phyloP scores from a whole-genome alignment of 345 rosid species.

The Carallia brachiata region DNA sequence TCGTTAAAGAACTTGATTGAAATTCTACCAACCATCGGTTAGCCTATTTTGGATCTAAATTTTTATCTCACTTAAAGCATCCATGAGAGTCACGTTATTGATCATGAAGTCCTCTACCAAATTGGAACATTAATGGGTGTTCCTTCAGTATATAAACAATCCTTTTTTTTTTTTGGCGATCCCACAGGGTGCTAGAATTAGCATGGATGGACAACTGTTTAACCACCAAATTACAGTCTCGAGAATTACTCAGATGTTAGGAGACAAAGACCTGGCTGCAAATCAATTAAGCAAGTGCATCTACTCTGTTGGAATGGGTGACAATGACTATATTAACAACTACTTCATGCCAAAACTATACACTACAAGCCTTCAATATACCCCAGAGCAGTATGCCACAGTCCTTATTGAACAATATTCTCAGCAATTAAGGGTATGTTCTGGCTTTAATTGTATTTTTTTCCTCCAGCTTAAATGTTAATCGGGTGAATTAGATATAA shows the following conservation, averaged over 20 bases:
- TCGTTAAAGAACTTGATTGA: not conserved
- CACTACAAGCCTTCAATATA: not conserved
- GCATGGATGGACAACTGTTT: slow-evolving; percentile 5
- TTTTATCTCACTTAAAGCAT: not conserved
- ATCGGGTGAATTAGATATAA: too few species aligned
- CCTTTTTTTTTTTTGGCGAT: not conserved
- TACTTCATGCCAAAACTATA: slow-evolving; percentile 8
- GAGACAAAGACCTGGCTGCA: not conserved
- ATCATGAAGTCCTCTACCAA: too few species aligned
- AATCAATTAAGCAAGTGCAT: slow-evolving; percentile 15
- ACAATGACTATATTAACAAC: slow-evolving; percentile 18
- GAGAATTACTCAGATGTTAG: not conserved
- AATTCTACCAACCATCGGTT: not conserved
- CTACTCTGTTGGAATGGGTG: slow-evolving; percentile 14
- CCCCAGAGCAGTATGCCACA: slow-evolving; percentile 26
- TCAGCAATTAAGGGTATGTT: slow-evolving; percentile 14
- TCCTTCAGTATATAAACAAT: not conserved
- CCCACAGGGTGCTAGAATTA: slow-evolving; percentile 6
- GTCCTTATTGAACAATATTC: slow-evolving; percentile 20
- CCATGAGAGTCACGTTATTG: too few species aligned
- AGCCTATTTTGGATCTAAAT: not conserved
- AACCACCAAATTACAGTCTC: slow-evolving; percentile 11
- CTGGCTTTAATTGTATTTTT: not conserved
- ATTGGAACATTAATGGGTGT: too few species aligned
- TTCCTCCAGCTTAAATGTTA: not conserved